Evolutionary conservation across 1,284 basidiomycete genomes (phyloP).

Genomic region (Pulchroboletus neoregius): DNA sequence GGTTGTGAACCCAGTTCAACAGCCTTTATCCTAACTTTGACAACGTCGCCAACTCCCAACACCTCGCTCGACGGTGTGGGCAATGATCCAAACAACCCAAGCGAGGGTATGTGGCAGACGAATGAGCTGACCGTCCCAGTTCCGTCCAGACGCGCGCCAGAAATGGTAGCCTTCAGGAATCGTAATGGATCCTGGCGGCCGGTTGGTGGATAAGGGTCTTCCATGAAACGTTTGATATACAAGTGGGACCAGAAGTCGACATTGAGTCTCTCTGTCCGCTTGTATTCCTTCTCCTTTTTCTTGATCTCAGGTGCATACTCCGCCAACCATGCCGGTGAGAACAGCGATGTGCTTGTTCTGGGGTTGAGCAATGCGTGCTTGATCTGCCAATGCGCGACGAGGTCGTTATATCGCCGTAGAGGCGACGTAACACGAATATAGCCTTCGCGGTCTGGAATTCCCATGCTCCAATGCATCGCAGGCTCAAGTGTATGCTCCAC

Average conservation of each 20-base stretch:
- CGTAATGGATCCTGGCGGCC: conserved; percentile 26
- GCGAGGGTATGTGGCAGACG: conserved; percentile 26
- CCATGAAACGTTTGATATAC: conserved; percentile 34
- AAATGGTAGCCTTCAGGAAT: conserved; percentile 25
- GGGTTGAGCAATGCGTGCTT: conserved; percentile 66
- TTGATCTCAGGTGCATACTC: conserved; percentile 34
- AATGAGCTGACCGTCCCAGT: conserved; percentile 10
- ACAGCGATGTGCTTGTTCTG: conserved; percentile 35
- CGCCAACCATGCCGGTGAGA: conserved; percentile 43
- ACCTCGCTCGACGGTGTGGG: conserved; percentile 2
- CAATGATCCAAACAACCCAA: conserved; percentile 25
- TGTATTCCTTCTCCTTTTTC: conserved; percentile 30
- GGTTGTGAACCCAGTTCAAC: conserved; percentile 28
- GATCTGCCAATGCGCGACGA: conserved; percentile 93
- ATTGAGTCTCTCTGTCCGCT: conserved; percentile 23
- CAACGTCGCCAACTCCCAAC: conserved; percentile 23
- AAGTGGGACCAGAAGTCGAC: conserved; percentile 47
- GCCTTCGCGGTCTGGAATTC: conserved; percentile 63
- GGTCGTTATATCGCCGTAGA: conserved; percentile 80
- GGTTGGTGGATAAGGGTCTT: conserved; percentile 20
- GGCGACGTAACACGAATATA: conserved; percentile 90
- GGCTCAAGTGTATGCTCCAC: conserved; percentile 52
- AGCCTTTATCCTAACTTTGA: conserved; percentile 23
- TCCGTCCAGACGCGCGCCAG: conserved; percentile 16
- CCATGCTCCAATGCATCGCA: conserved; percentile 67